phyloP scores from a whole-genome alignment of 2,329 filamentous ascomycete species.

The Cladosporium sp. region DNA sequence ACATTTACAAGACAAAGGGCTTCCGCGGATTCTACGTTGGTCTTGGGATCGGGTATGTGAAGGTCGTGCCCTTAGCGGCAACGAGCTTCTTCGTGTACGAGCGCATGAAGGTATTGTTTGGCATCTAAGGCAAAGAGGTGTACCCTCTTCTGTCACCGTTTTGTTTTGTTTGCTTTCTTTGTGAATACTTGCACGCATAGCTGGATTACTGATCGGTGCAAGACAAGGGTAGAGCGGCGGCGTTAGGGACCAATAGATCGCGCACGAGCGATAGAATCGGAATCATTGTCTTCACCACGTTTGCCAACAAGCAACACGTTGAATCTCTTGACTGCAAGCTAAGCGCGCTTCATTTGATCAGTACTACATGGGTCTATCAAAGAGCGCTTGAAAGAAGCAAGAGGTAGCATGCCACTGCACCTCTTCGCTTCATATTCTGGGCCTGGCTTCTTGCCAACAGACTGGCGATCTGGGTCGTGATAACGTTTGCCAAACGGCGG shows the following conservation, averaged over 20 bases:
- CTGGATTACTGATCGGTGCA: not conserved
- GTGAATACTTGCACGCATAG: not conserved
- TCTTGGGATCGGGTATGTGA: conserved; percentile 88
- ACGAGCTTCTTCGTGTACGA: conserved; percentile 64
- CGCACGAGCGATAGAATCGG: not conserved
- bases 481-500: no score
- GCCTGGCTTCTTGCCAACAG: no score
- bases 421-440: no score
- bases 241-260: not conserved
- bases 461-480: no score
- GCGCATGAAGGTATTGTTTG: conserved; percentile 52
- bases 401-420: no score
- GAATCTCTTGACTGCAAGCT: no score
- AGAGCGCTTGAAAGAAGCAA: no score
- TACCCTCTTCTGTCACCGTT: not conserved
- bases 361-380: no score
- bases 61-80: conserved; percentile 84
- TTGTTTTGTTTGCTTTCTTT: not conserved
- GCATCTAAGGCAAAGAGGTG: conserved; percentile 32
- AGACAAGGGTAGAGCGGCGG: conserved; percentile 1
- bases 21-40: conserved; percentile 84
- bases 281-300: no score
- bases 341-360: no score
- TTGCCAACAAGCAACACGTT: no score
- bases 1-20: conserved; percentile 71